Evolutionary conservation across 2,329 filamentous ascomycete species (phyloP), one percentile per base, ranked within the genome.

Genomic region (Didymella pomorum): DNA sequence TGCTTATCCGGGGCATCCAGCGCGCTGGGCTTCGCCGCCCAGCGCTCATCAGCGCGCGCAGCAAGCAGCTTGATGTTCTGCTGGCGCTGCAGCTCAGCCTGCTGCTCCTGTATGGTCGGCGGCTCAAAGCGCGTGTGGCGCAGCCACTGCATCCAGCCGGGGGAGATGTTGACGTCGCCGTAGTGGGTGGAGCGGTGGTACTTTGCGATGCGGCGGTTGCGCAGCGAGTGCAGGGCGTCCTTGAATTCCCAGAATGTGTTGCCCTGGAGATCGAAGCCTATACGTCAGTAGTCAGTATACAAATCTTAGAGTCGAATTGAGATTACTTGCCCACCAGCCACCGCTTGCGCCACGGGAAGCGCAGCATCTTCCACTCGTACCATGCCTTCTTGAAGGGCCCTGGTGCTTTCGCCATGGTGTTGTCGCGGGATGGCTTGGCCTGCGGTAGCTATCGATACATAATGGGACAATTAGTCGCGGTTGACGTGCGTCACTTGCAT

Each of bases 211-310:
- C 87, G 80, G 35, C 87, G 82, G 61, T 80, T 79, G 42, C 86
- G 81, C 39, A 79, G 76, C 37, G 82, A 73, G 63, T 86, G 84
- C 54, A 86, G 61, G 18, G 79, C 76, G 69, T 87, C 85, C 69
- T 84, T 85, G 75, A 89, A 88, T 69, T 88, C 86, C 86, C 86
- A 89, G 73, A 83, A 89, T 10, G 86, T 88, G 75, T 89, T 89
- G 60, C 86, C 86, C 20, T 81, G 73, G 46, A 89, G 80, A 73
- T 89, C 86, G 64, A 81, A 79, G 70, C 86, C 86, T 58, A 16
- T 14, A 7, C 35, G 18, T 39, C 35, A 39, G 35, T 16, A 8
- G n/a, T n/a, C n/a, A n/a, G n/a, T n/a, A n/a, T n/a, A n/a, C n/a
- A n/a, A n/a, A n/a, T n/a, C n/a, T n/a, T n/a, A n/a, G n/a, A n/a